Percentiles rank a stretch among this genome's conserved stretches.
Conservation (phyloP, 2,329 filamentous ascomycete species). For the Colletotrichum shisoi region DNA sequence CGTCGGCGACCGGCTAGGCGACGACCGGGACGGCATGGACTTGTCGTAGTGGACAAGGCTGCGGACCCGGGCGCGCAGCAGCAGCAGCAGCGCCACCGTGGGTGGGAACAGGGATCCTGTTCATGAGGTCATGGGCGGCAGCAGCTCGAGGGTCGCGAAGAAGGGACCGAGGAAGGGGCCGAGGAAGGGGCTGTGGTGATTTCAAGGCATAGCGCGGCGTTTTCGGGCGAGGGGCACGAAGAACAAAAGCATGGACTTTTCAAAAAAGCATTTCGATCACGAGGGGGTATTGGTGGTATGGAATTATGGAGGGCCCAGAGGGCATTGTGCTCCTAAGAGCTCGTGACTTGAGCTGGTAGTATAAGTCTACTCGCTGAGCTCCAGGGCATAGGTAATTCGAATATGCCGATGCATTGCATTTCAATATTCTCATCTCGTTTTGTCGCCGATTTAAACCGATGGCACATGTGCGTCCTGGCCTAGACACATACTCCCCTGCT, state of each 20-base stretch:
- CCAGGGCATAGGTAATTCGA: background rate
- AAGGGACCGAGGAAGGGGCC: constrained; percentile 2
- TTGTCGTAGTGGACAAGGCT: constrained; percentile 46
- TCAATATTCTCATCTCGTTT: background rate
- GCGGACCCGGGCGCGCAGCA: constrained; percentile 6
- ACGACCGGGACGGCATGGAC: constrained; percentile 58
- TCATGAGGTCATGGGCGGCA: background rate
- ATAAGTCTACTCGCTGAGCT: background rate
- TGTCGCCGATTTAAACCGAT: no score
- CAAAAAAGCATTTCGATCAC: constrained; percentile 14
- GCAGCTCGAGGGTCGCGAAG: background rate
- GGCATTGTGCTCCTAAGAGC: background rate
- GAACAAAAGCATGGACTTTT: background rate
- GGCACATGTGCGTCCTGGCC: background rate
- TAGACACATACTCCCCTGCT: background rate
- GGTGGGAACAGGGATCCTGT: background rate
- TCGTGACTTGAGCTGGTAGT: background rate
- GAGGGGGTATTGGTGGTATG: background rate
- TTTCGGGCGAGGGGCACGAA: background rate
- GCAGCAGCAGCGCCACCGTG: background rate
- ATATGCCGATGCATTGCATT: background rate
- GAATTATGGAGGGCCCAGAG: background rate
- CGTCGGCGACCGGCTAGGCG: constrained; percentile 58
- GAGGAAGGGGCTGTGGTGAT: constrained; percentile 5
- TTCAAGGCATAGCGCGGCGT: constrained; percentile 41